phyloP scores from a whole-genome alignment of 441 rosid genomes.

The Gossypium gossypioides region DNA sequence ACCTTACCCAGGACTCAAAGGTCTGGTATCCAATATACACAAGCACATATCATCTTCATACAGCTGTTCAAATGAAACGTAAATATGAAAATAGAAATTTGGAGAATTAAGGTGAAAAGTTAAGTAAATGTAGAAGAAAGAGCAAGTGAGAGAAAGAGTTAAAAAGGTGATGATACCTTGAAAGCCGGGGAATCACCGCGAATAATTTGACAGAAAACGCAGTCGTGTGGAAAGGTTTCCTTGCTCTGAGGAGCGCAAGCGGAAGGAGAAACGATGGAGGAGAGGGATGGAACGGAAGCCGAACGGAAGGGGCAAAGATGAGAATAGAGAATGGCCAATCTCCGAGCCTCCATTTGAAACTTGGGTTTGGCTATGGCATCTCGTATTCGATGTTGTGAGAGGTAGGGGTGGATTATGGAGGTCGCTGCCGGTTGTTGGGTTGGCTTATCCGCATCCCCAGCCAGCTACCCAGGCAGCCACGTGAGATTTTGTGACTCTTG shows the following conservation, averaged over 20 bases:
- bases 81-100: neutral
- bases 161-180: slow-evolving; percentile 32
- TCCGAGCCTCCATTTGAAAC: slow-evolving; percentile 44
- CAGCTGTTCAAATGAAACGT: slow-evolving; percentile 33
- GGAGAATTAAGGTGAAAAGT: neutral
- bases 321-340: slow-evolving; percentile 56
- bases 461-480: neutral
- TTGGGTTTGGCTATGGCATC: neutral
- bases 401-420: neutral
- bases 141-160: neutral
- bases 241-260: neutral
- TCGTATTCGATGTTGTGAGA: no score
- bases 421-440: neutral
- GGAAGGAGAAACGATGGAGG: slow-evolving; percentile 17
- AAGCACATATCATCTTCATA: slow-evolving; percentile 78
- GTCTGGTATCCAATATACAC: slow-evolving; percentile 69
- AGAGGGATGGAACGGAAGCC: neutral
- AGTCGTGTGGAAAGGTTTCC: slow-evolving; percentile 23
- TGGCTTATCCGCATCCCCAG: slow-evolving; percentile 15
- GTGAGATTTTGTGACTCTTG: neutral
- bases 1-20: slow-evolving; percentile 78
- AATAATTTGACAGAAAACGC: slow-evolving; percentile 72
- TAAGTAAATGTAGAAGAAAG: neutral
- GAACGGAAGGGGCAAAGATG: slow-evolving; percentile 36
- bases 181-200: slow-evolving; percentile 67